Evolutionary conservation across 106 monocot genomes (phyloP), one percentile per base, ranked within the genome.

Genomic region (Agapanthus africanus): DNA sequence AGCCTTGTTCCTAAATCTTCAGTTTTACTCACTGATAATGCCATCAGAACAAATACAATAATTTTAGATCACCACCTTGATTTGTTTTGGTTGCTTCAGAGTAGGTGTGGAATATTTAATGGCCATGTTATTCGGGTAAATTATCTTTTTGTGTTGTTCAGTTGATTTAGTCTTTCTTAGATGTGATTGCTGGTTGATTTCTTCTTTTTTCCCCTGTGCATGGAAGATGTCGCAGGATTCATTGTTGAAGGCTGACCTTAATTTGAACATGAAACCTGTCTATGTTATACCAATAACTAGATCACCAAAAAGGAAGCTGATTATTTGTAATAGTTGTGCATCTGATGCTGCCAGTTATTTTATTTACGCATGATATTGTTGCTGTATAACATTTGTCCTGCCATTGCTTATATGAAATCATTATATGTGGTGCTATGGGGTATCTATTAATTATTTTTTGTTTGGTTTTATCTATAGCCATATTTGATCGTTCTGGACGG

Each of bases 401-500:
- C 28, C 6, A 25, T 40, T 65, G 36, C 36, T 62, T 62, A n/a
- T n/a, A n/a, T n/a, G 25, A 0, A 25, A 40, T 37, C 39, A 23
- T 65, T 39, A 22, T 39, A 40, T 39, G 25, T 39, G 64, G 23
- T 65, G 21, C 9, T 65, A 2, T 0, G 1, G 15, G 11, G 23
- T 41, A 63, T 22, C 6, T 9, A 46, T n/a, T 26, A 27, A 61
- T 19, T 14, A 56, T 32, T 61, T 70, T 52, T 36, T 65, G 15
- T 18, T 18, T 27, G 18, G 34, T 66, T 33, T 77, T 76, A 59
- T 73, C 49, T 81, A 41, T 71, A 99, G 99, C 99, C 38, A 99
- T 82, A 65, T 99, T 99, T 85, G 99, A 99, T 74, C 88, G 87
- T 27, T 83, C 85, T n/a, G 99, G 99, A 4, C 78, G 85, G 50